Conservation (phyloP, 768 basidiomycete genomes). For the Omphalotus guepiniiformis region DNA sequence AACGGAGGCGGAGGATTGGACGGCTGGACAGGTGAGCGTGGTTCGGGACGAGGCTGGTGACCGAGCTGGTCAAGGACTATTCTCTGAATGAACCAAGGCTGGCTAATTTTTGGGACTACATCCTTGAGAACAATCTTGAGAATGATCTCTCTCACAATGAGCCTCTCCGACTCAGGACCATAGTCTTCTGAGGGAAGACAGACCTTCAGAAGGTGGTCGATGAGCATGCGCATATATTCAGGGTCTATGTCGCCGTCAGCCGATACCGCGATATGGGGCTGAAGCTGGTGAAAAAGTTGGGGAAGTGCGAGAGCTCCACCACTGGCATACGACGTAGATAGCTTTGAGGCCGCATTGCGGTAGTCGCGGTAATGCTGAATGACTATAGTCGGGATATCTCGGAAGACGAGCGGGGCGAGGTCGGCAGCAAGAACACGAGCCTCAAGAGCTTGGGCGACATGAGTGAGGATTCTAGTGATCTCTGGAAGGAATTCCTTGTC, state of each 20-base stretch:
- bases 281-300: conserved; percentile 72
- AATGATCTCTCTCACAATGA: conserved; percentile 79
- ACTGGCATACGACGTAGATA: conserved; percentile 64
- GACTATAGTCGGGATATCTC: conserved; percentile 60
- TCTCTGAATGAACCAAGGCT: conserved; percentile 90
- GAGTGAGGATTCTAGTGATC: conserved; percentile 53
- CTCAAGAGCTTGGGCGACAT: conserved; percentile 59
- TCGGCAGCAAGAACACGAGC: conserved; percentile 50
- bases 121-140: conserved; percentile 72
- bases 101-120: conserved; percentile 63
- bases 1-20: conserved; percentile 24
- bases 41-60: conserved; percentile 20
- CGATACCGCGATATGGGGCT: conserved; percentile 80
- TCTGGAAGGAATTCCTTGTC: conserved; percentile 81
- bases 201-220: conserved; percentile 71
- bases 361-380: conserved; percentile 79
- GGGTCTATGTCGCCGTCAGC: conserved; percentile 62
- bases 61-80: conserved; percentile 64
- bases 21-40: conserved; percentile 22
- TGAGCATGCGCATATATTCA: conserved; percentile 73
- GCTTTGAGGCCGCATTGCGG: conserved; percentile 59
- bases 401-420: conserved; percentile 55
- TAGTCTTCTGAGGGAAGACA: conserved; percentile 80
- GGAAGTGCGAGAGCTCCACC: conserved; percentile 61
- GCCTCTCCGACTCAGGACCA: conserved; percentile 72